These are phyloP conservation scores for Sextonia rubra DNA, from an alignment of 164 flowering plant species.

Conservation along the genomic window DNA sequence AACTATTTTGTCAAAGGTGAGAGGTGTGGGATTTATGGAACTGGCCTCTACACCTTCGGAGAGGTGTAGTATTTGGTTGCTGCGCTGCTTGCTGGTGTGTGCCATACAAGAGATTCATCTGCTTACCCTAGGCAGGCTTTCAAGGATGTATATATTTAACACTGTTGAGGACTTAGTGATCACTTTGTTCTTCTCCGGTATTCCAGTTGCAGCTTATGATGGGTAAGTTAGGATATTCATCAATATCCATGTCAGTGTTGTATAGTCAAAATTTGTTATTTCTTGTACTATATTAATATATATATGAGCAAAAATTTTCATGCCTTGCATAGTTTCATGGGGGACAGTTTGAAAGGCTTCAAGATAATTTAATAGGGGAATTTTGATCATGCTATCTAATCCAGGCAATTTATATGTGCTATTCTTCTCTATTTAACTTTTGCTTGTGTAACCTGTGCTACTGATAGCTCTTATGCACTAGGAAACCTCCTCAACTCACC, in stretches of 20 bases:
- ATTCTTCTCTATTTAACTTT: too few species aligned
- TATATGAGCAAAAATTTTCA: background rate
- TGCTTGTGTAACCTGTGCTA: too few species aligned
- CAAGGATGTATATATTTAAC: background rate
- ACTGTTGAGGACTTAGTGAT: background rate
- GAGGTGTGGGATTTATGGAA: background rate
- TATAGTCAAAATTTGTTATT: conserved; percentile 2
- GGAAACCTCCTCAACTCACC: too few species aligned
- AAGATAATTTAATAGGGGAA: too few species aligned
- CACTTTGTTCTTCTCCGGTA: background rate
- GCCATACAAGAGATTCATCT: background rate
- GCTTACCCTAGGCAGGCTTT: background rate
- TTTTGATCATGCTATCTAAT: too few species aligned
- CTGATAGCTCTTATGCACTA: too few species aligned
- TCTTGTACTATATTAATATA: background rate
- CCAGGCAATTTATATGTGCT: too few species aligned
- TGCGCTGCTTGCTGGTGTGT: background rate
- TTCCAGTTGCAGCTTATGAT: background rate
- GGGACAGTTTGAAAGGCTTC: too few species aligned
- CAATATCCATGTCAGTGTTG: conserved; percentile 1
- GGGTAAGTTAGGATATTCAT: background rate
- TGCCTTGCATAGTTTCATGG: background rate
- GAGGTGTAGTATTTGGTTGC: background rate
- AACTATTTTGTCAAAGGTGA: conserved; percentile 1
- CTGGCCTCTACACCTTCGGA: background rate